phyloP scores from a whole-genome alignment of 2,329 filamentous ascomycete species.

The Aspergillus fumigatus region DNA sequence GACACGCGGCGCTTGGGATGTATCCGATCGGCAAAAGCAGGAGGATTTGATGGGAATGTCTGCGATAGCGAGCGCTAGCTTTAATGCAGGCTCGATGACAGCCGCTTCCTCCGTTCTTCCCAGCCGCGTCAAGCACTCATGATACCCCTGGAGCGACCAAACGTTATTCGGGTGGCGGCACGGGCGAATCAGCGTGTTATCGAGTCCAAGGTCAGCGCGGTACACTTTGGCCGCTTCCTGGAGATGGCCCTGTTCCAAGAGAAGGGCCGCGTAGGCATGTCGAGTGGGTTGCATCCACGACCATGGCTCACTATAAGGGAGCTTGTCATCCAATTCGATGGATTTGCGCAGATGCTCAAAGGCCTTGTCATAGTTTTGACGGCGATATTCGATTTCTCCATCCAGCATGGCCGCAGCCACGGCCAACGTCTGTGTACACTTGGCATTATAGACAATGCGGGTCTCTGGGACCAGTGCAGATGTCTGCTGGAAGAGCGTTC shows the following conservation, averaged over 20 bases:
- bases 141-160: slow-evolving; percentile 67
- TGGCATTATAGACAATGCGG: slow-evolving; percentile 64
- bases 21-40: slow-evolving; percentile 50
- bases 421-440: slow-evolving; percentile 57
- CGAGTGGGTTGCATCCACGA: slow-evolving; percentile 71
- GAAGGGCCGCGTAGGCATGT: slow-evolving; percentile 64
- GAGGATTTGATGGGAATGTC: slow-evolving; percentile 56
- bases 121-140: slow-evolving; percentile 60
- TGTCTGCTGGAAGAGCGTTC: slow-evolving; percentile 48
- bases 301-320: slow-evolving; percentile 70
- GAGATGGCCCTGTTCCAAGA: slow-evolving; percentile 59
- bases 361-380: slow-evolving; percentile 51
- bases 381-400: slow-evolving; percentile 68
- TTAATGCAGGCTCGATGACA: slow-evolving; percentile 44
- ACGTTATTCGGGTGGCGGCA: slow-evolving; percentile 66
- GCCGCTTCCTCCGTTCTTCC: slow-evolving; percentile 45
- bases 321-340: slow-evolving; percentile 54
- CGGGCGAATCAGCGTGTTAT: slow-evolving; percentile 55
- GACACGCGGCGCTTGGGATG: slow-evolving; percentile 5
- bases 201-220: slow-evolving; percentile 56
- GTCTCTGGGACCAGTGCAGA: slow-evolving; percentile 50
- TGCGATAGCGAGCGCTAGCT: slow-evolving; percentile 49
- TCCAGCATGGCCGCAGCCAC: slow-evolving; percentile 62
- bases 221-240: slow-evolving; percentile 54
- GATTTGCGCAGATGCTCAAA: slow-evolving; percentile 55